Evolutionary conservation across 2,329 filamentous ascomycete genomes (phyloP).

Genomic region (Pyricularia sp.): DNA sequence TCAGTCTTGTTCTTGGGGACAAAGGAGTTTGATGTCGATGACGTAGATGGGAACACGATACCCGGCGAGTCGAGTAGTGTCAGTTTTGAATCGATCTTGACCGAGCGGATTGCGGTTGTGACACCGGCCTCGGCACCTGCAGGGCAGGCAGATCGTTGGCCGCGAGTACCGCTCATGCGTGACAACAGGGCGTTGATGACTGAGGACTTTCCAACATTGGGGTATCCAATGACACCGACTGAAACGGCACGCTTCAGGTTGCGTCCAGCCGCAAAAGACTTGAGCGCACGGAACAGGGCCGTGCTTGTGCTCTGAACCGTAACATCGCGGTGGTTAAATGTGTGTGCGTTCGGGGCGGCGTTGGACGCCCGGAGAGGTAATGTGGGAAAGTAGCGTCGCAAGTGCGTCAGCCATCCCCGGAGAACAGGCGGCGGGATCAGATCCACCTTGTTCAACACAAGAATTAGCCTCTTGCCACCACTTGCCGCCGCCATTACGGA

Average conservation of each 20-base stretch:
- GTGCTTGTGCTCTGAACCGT: slow-evolving; percentile 80
- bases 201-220: slow-evolving; percentile 92
- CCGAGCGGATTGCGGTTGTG: slow-evolving; percentile 76
- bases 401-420: slow-evolving; percentile 73
- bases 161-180: slow-evolving; percentile 57
- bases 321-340: slow-evolving; percentile 84
- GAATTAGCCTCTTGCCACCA: slow-evolving; percentile 78
- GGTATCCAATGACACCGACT: slow-evolving; percentile 90
- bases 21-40: slow-evolving; percentile 27
- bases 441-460: slow-evolving; percentile 94
- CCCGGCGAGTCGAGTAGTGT: slow-evolving; percentile 90
- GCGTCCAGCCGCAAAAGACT: slow-evolving; percentile 74
- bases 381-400: slow-evolving; percentile 85
- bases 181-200: slow-evolving; percentile 89
- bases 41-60: slow-evolving; percentile 78
- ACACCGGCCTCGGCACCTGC: slow-evolving; percentile 88
- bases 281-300: slow-evolving; percentile 79
- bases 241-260: slow-evolving; percentile 84
- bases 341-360: slow-evolving; percentile 75
- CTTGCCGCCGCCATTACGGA: slow-evolving; percentile 71
- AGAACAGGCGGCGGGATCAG: slow-evolving; percentile 75
- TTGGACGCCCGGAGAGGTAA: slow-evolving; percentile 79
- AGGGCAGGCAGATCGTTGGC: slow-evolving; percentile 60
- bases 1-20: slow-evolving; percentile 54
- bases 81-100: slow-evolving; percentile 92